Base-by-base conservation (phyloP, 2,329 filamentous ascomycete genomes). In the Magnaporthiopsis incrustans region DNA sequence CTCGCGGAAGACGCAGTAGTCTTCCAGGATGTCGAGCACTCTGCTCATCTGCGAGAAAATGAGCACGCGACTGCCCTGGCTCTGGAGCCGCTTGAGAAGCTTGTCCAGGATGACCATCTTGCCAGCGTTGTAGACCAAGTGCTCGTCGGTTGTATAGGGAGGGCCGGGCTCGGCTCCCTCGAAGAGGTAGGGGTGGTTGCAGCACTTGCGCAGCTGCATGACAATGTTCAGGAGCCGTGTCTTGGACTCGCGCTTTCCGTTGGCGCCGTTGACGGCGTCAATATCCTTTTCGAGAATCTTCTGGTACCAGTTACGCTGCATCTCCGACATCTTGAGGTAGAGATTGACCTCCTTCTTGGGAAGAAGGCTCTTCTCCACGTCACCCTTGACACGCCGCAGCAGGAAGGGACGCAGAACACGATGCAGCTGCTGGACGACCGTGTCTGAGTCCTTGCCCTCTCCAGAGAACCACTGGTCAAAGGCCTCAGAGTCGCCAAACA, bases 41-140 rank as follows among this genome's bases (percentile, higher is more conserved):
- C 95, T 91, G 72, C 93, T 97, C 95, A 99, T 99, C 73, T 99
- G 95, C 0, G 95, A 99, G 79, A 99, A 99, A 70, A 99, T 98
- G 64, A 99, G 85, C n/a, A 99, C 92, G 68, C 95, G 86, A 73
- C 93, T 98, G 57, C 92, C 95, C 73, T 97, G 89, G 60, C 84
- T 85, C 76, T 93, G 84, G 79, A 99, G 86, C 60, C 93, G 87
- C 71, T 84, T 88, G 61, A 99, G 81, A 14, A 99, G 85, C 77
- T 92, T 96, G 79, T 99, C 95, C 25, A 99, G 84, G 73, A 99
- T 92, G 38, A 92, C 86, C 95, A 99, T 99, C 79, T 99, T 99
- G 27, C 93, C 95, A 1, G 95, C 88, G 70, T 98, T 99, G 78
- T 87, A 90, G 57, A 99, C 81, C 63, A 99, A 82, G 77, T 99